Base-by-base conservation (phyloP, 192 early-diverging fungal genomes). In the Umbelopsis ramanniana region DNA sequence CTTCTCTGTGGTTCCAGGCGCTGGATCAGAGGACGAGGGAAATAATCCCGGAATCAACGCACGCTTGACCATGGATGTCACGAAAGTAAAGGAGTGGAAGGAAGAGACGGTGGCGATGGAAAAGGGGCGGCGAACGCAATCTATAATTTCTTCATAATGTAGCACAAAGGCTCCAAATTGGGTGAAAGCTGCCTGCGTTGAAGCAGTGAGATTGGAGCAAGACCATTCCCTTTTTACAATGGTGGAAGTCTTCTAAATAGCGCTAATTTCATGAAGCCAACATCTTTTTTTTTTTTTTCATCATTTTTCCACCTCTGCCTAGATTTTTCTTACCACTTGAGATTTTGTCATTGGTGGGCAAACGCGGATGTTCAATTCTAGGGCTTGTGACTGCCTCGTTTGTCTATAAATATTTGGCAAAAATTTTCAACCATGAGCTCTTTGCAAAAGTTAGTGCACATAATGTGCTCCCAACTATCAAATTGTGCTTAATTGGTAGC, bases 381-480 rank as follows among this genome's bases (percentile, higher is more conserved):
- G 17, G 46, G 46, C 17, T 10, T 46, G 46, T 46, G 46, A 46
- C 46, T 46, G 10, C 12, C 10, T 46, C 17, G 2, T 46, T 10
- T 15, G 10, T 10, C 12, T 46, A 46, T 46, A 46, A 15, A 46
- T 3, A 46, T 10, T 10, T 3, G 22, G 54, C 54, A 57, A 57
- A 57, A 14, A 26, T 57, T 57, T 57, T 46, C 46, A 46, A 15
- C 54, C 54, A 29, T 23, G 6, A 29, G 54, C 54, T 57, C 54
- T 29, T 57, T 57, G 54, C 52, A 53, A 53, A 57, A 57, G 54
- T 57, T 57, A 57, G 54, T 29, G 54, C 54, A 57, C 54, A 26
- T 57, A 57, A 57, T 57, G 54, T 57, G 54, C 54, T 57, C 54
- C 54, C 54, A 57, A 57, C 54, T 57, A 57, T 57, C 54, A 24